Base-by-base conservation (phyloP, 495 filamentous ascomycete species). In the Ascodesmis nigricans region DNA sequence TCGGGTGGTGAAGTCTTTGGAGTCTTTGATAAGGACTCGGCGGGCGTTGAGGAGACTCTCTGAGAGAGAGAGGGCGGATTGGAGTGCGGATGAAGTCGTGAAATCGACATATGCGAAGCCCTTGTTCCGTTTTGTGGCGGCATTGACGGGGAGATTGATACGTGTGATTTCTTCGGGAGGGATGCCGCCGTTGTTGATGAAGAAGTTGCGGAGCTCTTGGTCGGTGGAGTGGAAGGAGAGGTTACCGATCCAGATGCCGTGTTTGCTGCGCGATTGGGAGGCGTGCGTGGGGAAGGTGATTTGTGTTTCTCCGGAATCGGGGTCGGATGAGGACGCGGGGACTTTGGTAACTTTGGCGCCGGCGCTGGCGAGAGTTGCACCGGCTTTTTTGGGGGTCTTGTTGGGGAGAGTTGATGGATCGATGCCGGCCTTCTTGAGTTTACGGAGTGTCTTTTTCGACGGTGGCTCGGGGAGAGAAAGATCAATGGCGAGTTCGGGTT, bases 91-190 rank as follows among this genome's bases (percentile, higher is more conserved):
- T 19, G 64, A 47, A n/a, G 53, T 71, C 8, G 68, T 60, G 48
- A 99, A 90, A 49, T 99, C 90, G 34, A 99, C 71, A 46, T 95
- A 95, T 35, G 90, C 90, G 51, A 91, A 99, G 4, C 87, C 90
- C 49, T 71, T 78, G 57, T 95, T 83, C 18, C 66, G 26, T 16
- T 40, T 38, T 0, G 42, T 40, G 4, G 47, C 39, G 33, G 63
- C 60, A 33, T 54, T 58, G 17, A 38, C 55, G 0, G 87, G 87
- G 50, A 95, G 59, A 46, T 95, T 73, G 19, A 93, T 62, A 22
- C 90, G 65, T 1, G 81, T 87, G 38, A 95, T 83, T 29, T 63
- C 53, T 3, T 41, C 40, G 8, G 46, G 46, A 2, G 36, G 28
- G 32, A 23, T 19, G 5, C 52, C 53, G 37, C 69, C 71, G 44